Conservation (phyloP, 1,284 basidiomycete species). For the Moesziomyces parantarcticus region DNA sequence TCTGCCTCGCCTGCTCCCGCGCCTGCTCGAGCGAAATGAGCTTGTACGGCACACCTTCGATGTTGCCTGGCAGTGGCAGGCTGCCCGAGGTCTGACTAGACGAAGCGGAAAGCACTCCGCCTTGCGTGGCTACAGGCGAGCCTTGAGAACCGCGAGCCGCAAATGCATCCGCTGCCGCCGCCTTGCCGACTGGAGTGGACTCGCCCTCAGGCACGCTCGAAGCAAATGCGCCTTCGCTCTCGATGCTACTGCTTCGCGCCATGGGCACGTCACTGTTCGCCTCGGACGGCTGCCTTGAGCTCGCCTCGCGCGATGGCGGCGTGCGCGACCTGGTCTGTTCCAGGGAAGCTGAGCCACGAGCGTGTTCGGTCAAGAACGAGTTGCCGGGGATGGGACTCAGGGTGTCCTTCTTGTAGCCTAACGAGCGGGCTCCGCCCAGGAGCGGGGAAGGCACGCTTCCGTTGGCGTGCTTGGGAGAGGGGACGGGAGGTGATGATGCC, state of each 20-base stretch:
- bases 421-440: slow-evolving; percentile 26
- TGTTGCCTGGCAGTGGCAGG: slow-evolving; percentile 41
- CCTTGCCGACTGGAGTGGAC: slow-evolving; percentile 26
- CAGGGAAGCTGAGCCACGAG: slow-evolving; percentile 9
- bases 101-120: slow-evolving; percentile 18
- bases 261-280: slow-evolving; percentile 4
- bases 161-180: slow-evolving; percentile 3
- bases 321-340: slow-evolving; percentile 23
- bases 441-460: slow-evolving; percentile 21
- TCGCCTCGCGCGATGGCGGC: slow-evolving; percentile 22
- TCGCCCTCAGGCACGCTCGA: slow-evolving; percentile 17
- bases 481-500: slow-evolving; percentile 28
- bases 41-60: slow-evolving; percentile 60
- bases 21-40: slow-evolving; percentile 60
- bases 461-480: slow-evolving; percentile 16
- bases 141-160: slow-evolving; percentile 1
- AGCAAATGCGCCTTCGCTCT: slow-evolving; percentile 3
- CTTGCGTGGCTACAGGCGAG: slow-evolving; percentile 11
- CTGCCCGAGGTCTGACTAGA: slow-evolving; percentile 33
- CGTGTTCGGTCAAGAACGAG: slow-evolving; percentile 16
- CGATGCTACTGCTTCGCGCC: slow-evolving; percentile 26
- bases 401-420: slow-evolving; percentile 31
- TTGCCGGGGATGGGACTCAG: slow-evolving; percentile 19
- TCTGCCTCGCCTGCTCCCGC: slow-evolving; percentile 46
- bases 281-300: slow-evolving; percentile 7